Conservation (phyloP, 2,329 filamentous ascomycete genomes). For the Raffaelea ambrosiae region DNA sequence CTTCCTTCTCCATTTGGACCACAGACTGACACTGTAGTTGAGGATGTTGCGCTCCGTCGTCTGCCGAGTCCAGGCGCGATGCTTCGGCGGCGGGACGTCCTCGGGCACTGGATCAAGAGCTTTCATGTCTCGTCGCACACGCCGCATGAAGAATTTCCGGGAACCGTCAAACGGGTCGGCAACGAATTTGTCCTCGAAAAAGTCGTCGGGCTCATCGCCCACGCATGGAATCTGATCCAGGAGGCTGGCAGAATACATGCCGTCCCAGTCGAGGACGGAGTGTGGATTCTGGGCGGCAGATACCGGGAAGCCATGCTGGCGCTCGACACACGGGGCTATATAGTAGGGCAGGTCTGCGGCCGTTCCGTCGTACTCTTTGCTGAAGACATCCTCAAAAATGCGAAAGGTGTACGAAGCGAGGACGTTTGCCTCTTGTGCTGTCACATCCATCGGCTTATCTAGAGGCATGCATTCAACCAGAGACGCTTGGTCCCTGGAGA, state of each 20-base stretch:
- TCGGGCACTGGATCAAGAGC: constrained; percentile 58
- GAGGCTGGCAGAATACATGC: constrained; percentile 8
- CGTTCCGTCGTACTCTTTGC: constrained; percentile 67
- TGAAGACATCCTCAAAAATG: constrained; percentile 78
- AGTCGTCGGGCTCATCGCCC: constrained; percentile 33
- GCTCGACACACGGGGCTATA: constrained; percentile 50
- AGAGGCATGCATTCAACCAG: constrained; percentile 43
- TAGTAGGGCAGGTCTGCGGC: constrained; percentile 69
- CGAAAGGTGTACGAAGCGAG: constrained; percentile 67
- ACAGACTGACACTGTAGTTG: constrained; percentile 76
- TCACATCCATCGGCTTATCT: constrained; percentile 30
- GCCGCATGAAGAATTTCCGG: constrained; percentile 49
- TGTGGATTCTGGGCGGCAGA: constrained; percentile 12
- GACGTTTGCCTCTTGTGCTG: constrained; percentile 31
- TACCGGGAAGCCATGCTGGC: constrained; percentile 17
- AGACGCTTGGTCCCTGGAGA: constrained; percentile 55
- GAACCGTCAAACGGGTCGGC: constrained; percentile 54
- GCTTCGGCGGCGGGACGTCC: constrained; percentile 37
- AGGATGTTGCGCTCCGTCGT: constrained; percentile 53
- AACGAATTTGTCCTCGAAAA: constrained; percentile 46
- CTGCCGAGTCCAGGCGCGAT: constrained; percentile 30
- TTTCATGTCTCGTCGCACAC: constrained; percentile 48
- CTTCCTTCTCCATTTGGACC: constrained; percentile 46
- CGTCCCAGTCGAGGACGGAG: constrained; percentile 51
- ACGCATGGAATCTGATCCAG: constrained; percentile 27